Conservation (phyloP, 2,329 filamentous ascomycete genomes). For the Lecanoromycetidae sp. region DNA sequence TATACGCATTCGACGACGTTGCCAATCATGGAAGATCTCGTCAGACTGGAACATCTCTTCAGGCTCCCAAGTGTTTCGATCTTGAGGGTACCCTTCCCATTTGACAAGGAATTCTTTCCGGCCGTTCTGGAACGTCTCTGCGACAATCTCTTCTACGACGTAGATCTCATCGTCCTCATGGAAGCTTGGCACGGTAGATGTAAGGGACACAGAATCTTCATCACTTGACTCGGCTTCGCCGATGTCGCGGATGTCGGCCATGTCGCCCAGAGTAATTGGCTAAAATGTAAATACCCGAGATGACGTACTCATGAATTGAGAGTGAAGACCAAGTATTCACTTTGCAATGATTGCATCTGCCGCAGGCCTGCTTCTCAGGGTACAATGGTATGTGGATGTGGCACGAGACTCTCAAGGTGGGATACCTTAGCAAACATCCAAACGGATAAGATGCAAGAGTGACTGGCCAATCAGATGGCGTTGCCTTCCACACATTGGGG, state of each 20-base stretch:
- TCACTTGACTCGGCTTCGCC: constrained; percentile 9
- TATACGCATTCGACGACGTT: constrained; percentile 25
- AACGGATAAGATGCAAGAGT: too few species aligned
- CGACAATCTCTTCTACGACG: constrained; percentile 43
- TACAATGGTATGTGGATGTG: too few species aligned
- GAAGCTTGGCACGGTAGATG: constrained; percentile 38
- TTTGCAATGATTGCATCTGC: too few species aligned
- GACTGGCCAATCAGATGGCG: too few species aligned
- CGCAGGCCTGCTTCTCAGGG: too few species aligned
- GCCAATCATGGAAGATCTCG: constrained; percentile 32
- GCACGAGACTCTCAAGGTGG: too few species aligned
- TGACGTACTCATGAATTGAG: neutral
- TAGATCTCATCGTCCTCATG: constrained; percentile 41
- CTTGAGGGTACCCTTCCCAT: constrained; percentile 49
- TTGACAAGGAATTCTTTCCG: constrained; percentile 46
- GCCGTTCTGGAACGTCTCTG: constrained; percentile 30
- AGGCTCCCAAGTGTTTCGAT: constrained; percentile 46
- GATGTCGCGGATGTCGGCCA: neutral
- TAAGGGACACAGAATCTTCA: constrained; percentile 44
- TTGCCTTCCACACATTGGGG: too few species aligned
- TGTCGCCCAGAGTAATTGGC: neutral
- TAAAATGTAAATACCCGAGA: too few species aligned
- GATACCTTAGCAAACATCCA: too few species aligned
- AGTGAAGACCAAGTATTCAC: neutral
- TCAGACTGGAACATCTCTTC: constrained; percentile 27